Percentiles rank a stretch among this genome's conserved stretches.
Evolutionary conservation across 768 basidiomycete genomes (phyloP).

Genomic region (Kwoniella shandongensis): DNA sequence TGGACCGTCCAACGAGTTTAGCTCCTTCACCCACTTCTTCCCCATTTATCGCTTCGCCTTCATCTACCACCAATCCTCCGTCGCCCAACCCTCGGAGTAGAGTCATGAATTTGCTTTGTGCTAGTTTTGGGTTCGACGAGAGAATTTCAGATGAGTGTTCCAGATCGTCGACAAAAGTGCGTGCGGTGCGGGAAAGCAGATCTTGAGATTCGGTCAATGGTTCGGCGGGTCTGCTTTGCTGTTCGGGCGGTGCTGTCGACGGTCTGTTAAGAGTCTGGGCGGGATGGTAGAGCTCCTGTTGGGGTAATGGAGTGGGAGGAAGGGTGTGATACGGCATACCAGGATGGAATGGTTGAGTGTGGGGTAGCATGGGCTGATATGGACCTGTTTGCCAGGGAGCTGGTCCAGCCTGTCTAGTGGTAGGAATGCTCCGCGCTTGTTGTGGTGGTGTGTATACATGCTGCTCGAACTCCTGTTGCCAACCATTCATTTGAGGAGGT

Average conservation of each 20-base stretch:
- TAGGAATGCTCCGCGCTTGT: neutral
- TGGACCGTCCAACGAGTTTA: slow-evolving; percentile 15
- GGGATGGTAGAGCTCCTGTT: neutral
- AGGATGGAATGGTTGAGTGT: neutral
- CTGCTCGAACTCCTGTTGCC: slow-evolving; percentile 9
- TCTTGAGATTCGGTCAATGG: slow-evolving; percentile 29
- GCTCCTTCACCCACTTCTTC: slow-evolving; percentile 34
- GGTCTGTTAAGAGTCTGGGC: neutral
- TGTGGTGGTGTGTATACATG: neutral
- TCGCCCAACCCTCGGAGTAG: slow-evolving; percentile 24
- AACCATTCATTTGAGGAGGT: slow-evolving; percentile 7
- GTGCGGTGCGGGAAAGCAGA: slow-evolving; percentile 30
- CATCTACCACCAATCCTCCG: slow-evolving; percentile 28
- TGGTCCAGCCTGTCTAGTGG: neutral
- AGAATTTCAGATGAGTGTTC: neutral
- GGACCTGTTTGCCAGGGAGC: slow-evolving; percentile 16
- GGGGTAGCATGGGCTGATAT: slow-evolving; percentile 2
- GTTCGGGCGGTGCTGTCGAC: neutral
- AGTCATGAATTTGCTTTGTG: slow-evolving; percentile 34
- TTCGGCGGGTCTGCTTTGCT: neutral
- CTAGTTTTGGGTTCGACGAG: slow-evolving; percentile 35
- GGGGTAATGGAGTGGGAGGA: neutral
- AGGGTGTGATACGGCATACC: neutral
- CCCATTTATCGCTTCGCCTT: slow-evolving; percentile 9
- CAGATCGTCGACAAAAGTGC: slow-evolving; percentile 19